phyloP scores from a whole-genome alignment of 2,329 filamentous ascomycete species.

The Arachnomyces sp. region DNA sequence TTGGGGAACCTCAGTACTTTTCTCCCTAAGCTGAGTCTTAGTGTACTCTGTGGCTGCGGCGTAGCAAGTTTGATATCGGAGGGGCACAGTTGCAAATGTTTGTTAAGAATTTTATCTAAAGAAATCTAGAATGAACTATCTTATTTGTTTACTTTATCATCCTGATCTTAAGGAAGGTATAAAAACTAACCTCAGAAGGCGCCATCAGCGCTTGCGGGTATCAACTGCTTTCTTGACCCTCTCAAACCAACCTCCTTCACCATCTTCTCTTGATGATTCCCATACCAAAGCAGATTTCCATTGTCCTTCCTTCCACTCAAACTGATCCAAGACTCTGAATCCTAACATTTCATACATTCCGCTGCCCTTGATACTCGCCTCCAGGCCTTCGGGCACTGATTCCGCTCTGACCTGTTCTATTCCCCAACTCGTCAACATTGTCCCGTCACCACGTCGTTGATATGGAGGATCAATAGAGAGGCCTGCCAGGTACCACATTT shows the following conservation, averaged over 20 bases:
- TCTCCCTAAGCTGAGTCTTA: no score
- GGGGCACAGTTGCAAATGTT: no score
- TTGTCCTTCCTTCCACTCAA: constrained; percentile 4
- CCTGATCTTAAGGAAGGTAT: no score
- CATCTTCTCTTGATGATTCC: constrained; percentile 2
- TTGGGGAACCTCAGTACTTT: no score
- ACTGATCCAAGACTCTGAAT: constrained; percentile 12
- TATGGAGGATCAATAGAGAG: constrained; percentile 17
- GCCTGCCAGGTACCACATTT: constrained; percentile 18
- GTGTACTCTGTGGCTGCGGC: no score
- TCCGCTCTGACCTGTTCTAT: constrained; percentile 13
- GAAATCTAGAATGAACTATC: no score
- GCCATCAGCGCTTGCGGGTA: no score
- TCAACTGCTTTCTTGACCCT: neutral
- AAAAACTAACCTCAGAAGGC: no score
- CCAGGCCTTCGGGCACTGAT: constrained; percentile 15
- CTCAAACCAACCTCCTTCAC: constrained; percentile 5
- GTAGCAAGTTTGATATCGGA: no score
- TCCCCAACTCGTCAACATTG: constrained; percentile 15
- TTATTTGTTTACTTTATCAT: no score
- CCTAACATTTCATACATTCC: constrained; percentile 18
- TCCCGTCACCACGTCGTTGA: constrained; percentile 20
- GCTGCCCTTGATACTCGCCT: constrained; percentile 14
- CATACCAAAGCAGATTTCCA: constrained; percentile 7
- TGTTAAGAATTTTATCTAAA: no score